Base-by-base conservation (phyloP, 192 early-diverging fungal species). In the Coemansia sp. region DNA sequence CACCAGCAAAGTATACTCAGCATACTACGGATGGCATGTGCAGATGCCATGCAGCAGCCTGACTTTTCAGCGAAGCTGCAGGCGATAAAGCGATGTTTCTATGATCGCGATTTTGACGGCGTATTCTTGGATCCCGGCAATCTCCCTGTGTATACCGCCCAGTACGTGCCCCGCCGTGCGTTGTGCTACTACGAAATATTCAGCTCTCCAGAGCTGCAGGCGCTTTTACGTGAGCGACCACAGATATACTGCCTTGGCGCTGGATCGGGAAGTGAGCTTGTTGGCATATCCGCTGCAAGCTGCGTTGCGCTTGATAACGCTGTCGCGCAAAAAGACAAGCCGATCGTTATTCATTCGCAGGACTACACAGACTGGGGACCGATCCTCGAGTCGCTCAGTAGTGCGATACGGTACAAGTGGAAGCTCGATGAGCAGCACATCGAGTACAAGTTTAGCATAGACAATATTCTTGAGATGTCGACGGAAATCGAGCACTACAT, bases 151-250 rank as follows among this genome's bases (percentile, higher is more conserved):
- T 98, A 98, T 66, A 88, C 90, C n/a, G 91, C 94, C 8, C 88
- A 90, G 41, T 98, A 98, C 78, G 88, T 91, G 30, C 91, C 94
- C 1, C 88, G 89, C 7, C 88, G 96, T 20, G 88, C 95, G 4
- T 69, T 98, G 20, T 94, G 93, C 69, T 98, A 96, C 74, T 90
- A 86, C 53, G 84, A 90, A 57, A 68, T 95, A 38, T 92, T 95
- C 66, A 68, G 58, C 36, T 43, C 46, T 0, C 58, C 75, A 4
- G 68, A 77, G 38, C 60, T 95, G n/a, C 62, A 85, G 34, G 62
- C 41, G 1, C 73, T 94, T 1, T 67, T 90, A 34, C 60, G 60
- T 6, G 60, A 68, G 1, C 75, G 75, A 9, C 87, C 86, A 0
- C 70, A 65, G 6, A 79, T 95, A 2, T 78, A 84, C 24, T 88